Evolutionary conservation across 345 rosid species (phyloP).

Genomic region (Rhodomyrtus tomentosa): DNA sequence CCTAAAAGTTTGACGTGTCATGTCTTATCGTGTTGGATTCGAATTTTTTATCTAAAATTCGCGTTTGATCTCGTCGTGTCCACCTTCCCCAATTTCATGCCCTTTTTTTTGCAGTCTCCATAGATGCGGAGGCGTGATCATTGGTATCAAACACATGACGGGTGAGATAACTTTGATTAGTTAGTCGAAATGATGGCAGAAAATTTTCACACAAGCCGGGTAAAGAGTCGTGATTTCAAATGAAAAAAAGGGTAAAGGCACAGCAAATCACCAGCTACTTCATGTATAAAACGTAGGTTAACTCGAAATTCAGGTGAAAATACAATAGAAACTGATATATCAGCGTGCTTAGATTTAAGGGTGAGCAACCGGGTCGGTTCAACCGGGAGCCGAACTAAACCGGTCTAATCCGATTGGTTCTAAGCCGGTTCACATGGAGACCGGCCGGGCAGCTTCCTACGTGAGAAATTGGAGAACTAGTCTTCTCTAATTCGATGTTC

Average conservation of each 20-base stretch:
- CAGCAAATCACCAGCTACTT: not conserved
- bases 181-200: not conserved
- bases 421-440: not conserved
- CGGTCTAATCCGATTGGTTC: not conserved
- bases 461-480: not conserved
- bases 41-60: fast-evolving
- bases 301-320: not conserved
- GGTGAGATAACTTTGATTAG: not conserved
- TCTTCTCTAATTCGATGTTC: not conserved
- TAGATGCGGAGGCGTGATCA: not conserved
- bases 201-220: not conserved
- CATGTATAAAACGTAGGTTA: not conserved
- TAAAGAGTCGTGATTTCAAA: not conserved
- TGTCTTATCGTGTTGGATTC: fast-evolving
- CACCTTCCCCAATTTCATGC: no score
- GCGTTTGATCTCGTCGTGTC: fast-evolving
- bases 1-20: fast-evolving
- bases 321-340: not conserved
- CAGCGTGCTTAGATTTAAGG: not conserved
- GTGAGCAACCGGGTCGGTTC: not conserved
- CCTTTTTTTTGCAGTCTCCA: not conserved
- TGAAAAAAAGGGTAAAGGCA: not conserved
- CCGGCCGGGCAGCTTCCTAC: not conserved
- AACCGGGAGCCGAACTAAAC: not conserved
- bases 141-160: fast-evolving